A percentile compares a stretch with the other conserved stretches of the same genome.
These are phyloP conservation scores for Darksidea phi DNA, from an alignment of 495 filamentous ascomycete genomes.

Conservation along the genomic window DNA sequence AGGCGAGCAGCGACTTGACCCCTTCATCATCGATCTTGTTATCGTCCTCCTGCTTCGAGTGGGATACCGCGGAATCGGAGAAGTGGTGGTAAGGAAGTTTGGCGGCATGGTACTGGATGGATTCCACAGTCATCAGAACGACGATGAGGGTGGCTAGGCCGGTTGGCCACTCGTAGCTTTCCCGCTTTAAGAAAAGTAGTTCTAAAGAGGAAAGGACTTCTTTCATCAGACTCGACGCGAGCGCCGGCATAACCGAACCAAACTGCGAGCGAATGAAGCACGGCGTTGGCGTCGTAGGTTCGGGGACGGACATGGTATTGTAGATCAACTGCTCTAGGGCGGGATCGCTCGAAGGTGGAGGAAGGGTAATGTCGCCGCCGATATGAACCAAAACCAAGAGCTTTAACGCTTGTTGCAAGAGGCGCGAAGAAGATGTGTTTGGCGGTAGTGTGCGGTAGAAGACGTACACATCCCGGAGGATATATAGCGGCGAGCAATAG, in stretches of 20 bases:
- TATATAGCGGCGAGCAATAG: conserved; percentile 25
- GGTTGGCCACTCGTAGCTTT: conserved; percentile 32
- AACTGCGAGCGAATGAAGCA: conserved; percentile 39
- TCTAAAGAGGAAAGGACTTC: conserved; percentile 31
- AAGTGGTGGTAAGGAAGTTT: conserved; percentile 29
- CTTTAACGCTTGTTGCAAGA: conserved; percentile 36
- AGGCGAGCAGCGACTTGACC: conserved; percentile 21
- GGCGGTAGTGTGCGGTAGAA: conserved; percentile 25
- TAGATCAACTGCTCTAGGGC: conserved; percentile 18
- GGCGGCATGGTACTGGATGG: conserved; percentile 37
- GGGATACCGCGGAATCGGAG: conserved; percentile 11
- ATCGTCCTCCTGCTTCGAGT: neutral
- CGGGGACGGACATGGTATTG: conserved; percentile 4
- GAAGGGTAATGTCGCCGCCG: conserved; percentile 29
- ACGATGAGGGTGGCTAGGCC: conserved; percentile 26
- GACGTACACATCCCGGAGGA: conserved; percentile 34
- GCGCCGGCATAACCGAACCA: conserved; percentile 33
- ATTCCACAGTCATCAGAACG: conserved; percentile 36
- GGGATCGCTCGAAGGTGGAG: conserved; percentile 15
- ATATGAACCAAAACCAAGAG: conserved; percentile 38
- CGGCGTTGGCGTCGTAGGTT: conserved; percentile 24
- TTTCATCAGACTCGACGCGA: conserved; percentile 30
- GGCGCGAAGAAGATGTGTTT: conserved; percentile 4
- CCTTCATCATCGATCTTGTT: conserved; percentile 24
- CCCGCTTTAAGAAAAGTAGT: conserved; percentile 23